Evolutionary conservation across 2,329 filamentous ascomycete genomes (phyloP).

Genomic region (Leptographium flavum): DNA sequence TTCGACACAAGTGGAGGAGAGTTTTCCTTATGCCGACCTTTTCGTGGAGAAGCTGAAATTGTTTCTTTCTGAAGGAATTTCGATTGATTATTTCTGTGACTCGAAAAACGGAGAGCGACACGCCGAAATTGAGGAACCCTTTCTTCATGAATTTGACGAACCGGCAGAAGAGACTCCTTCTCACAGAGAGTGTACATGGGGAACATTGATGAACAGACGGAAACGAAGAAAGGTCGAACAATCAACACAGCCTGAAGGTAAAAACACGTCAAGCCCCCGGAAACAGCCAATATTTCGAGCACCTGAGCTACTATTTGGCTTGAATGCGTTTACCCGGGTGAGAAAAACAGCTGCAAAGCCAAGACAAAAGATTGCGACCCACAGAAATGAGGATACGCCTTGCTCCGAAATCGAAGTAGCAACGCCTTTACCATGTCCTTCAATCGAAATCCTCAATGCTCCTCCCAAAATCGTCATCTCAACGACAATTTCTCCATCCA

Average conservation of each 20-base stretch:
- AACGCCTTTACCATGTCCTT: slow-evolving; percentile 3
- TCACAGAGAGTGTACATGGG: not conserved
- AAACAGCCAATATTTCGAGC: not conserved
- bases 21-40: not conserved
- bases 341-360: not conserved
- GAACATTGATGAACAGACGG: not conserved
- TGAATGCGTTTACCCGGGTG: slow-evolving; percentile 6
- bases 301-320: slow-evolving; percentile 2
- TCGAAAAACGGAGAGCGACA: not conserved
- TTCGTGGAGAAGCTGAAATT: not conserved
- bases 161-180: too few relatives aligned
- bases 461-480: slow-evolving; percentile 16
- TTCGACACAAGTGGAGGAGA: too few relatives aligned
- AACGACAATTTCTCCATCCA: slow-evolving; percentile 7
- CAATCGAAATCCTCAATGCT: slow-evolving; percentile 4
- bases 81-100: not conserved
- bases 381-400: not conserved
- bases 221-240: slow-evolving; percentile 4
- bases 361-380: not conserved
- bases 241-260: not conserved
- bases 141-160: not conserved
- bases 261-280: not conserved
- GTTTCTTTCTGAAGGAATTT: not conserved
- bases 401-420: not conserved
- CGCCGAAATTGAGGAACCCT: not conserved